phyloP scores from a whole-genome alignment of 257 asterid genomes.

The Plantago ovata region DNA sequence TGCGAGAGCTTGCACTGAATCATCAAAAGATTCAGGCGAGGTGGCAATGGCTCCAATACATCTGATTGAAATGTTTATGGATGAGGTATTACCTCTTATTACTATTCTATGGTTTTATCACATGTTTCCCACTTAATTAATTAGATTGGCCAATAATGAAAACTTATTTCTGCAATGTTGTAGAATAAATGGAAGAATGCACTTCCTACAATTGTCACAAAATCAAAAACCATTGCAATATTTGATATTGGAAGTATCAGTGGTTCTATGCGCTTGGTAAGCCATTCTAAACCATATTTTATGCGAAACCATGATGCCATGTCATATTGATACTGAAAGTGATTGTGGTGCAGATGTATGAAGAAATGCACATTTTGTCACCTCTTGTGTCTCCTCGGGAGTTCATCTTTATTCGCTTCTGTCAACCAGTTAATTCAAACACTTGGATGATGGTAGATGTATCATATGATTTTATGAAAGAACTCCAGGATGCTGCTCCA shows the following conservation, averaged over 20 bases:
- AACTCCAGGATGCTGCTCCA: slow-evolving; percentile 33
- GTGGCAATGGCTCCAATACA: slow-evolving; percentile 47
- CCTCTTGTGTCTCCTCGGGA: slow-evolving; percentile 79
- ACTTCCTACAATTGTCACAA: slow-evolving; percentile 52
- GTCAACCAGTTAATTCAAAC: slow-evolving; percentile 39
- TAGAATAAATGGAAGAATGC: slow-evolving; percentile 62
- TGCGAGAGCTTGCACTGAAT: slow-evolving; percentile 51
- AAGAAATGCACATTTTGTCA: slow-evolving; percentile 55
- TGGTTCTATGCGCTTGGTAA: slow-evolving; percentile 53
- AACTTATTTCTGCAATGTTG: slow-evolving; percentile 6
- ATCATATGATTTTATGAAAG: slow-evolving; percentile 46
- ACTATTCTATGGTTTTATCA: not conserved
- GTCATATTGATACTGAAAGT: not conserved
- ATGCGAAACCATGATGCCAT: not conserved
- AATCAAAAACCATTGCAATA: slow-evolving; percentile 44
- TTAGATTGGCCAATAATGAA: slow-evolving; percentile 1
- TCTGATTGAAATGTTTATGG: slow-evolving; percentile 50
- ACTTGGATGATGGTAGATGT: slow-evolving; percentile 63
- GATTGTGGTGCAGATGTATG: slow-evolving; percentile 48
- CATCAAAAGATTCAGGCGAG: slow-evolving; percentile 58
- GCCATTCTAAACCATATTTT: not conserved
- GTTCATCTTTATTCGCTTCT: slow-evolving; percentile 50
- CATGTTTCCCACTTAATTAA: not conserved
- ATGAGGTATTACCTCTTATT: slow-evolving; percentile 35
- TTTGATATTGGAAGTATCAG: slow-evolving; percentile 39